These are phyloP conservation scores for Juncus inflexus DNA, from an alignment of 176 grass and related monocot species.

Conservation along the genomic window DNA sequence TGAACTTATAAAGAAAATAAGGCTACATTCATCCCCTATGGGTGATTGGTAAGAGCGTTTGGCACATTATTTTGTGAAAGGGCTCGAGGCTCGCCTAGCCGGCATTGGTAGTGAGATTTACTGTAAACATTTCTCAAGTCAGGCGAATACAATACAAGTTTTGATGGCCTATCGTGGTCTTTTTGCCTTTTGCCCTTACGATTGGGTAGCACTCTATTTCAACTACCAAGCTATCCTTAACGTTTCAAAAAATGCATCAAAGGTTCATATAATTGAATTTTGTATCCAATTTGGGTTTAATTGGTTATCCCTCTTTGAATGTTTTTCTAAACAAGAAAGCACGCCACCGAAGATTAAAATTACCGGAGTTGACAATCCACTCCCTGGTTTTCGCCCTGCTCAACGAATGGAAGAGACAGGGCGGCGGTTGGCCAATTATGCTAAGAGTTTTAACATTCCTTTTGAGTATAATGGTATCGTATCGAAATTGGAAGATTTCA, in stretches of 20 bases:
- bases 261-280: constrained; percentile 41
- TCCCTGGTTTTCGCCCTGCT: constrained; percentile 34
- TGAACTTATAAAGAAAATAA: constrained; percentile 38
- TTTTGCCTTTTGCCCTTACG: constrained; percentile 35
- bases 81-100: constrained; percentile 40
- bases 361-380: constrained; percentile 35
- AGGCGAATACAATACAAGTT: constrained; percentile 5
- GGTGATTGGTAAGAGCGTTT: constrained; percentile 36
- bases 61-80: constrained; percentile 35
- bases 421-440: constrained; percentile 34
- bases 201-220: constrained; percentile 19
- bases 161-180: constrained; percentile 29
- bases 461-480: constrained; percentile 42
- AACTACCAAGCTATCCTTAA: constrained; percentile 30
- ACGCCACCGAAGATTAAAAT: constrained; percentile 34
- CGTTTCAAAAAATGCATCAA: constrained; percentile 21
- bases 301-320: constrained; percentile 38
- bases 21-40: constrained; percentile 24
- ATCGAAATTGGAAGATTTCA: constrained; percentile 35
- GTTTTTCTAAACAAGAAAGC: constrained; percentile 15
- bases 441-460: constrained; percentile 34
- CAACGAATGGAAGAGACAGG: constrained; percentile 39
- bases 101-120: constrained; percentile 37
- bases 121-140: constrained; percentile 15
- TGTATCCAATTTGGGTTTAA: constrained; percentile 45